These are phyloP conservation scores for Globisporangium abappressorium DNA, from an alignment of 352 stramenopile species.

Conservation along the genomic window DNA sequence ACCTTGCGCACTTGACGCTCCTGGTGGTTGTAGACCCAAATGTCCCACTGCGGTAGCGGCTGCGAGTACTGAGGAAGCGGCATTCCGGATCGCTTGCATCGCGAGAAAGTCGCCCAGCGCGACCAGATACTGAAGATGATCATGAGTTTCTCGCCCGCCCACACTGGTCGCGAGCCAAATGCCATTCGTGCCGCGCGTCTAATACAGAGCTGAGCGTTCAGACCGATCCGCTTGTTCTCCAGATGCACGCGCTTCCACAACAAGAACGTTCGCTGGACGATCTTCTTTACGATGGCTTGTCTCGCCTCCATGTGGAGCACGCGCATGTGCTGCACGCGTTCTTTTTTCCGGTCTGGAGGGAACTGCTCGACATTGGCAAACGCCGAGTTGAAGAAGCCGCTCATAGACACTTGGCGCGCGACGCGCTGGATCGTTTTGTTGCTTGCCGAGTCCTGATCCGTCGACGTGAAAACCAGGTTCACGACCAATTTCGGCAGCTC, in stretches of 20 bases:
- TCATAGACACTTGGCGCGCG: background rate
- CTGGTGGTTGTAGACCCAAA: constrained; percentile 76
- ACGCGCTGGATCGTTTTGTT: constrained; percentile 13
- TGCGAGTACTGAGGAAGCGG: constrained; percentile 44
- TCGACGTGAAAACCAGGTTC: constrained; percentile 71
- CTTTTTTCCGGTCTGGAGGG: constrained; percentile 11
- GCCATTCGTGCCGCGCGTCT: constrained; percentile 64
- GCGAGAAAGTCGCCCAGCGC: constrained; percentile 53
- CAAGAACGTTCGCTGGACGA: constrained; percentile 65
- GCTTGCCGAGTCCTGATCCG: constrained; percentile 29
- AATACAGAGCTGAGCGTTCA: constrained; percentile 73
- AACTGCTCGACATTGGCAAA: constrained; percentile 45
- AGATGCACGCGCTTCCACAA: constrained; percentile 59
- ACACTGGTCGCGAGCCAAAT: constrained; percentile 49
- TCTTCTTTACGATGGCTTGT: constrained; percentile 54
- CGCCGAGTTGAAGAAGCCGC: constrained; percentile 48
- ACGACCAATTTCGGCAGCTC: constrained; percentile 54
- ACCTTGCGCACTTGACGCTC: constrained; percentile 72
- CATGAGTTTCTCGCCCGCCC: constrained; percentile 59
- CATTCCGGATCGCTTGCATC: constrained; percentile 41
- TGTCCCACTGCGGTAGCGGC: constrained; percentile 60
- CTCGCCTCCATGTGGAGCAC: constrained; percentile 42
- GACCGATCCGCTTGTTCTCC: constrained; percentile 35
- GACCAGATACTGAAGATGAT: constrained; percentile 68
- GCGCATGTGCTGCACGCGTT: constrained; percentile 32